Conservation (phyloP, 495 filamentous ascomycete genomes). For the Bacidia rubella region DNA sequence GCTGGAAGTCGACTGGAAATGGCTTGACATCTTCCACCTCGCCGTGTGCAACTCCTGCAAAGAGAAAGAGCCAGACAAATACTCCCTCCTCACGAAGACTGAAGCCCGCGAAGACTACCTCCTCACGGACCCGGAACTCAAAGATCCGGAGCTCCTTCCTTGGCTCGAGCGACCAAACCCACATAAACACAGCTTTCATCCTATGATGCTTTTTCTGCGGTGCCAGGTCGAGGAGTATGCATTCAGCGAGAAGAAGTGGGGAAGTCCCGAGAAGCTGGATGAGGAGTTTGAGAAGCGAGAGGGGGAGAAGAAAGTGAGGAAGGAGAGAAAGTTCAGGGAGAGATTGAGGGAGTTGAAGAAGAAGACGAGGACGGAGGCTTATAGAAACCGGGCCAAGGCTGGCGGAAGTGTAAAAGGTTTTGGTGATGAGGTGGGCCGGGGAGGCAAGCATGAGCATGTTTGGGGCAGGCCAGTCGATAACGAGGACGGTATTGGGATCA, state of each 20-base stretch:
- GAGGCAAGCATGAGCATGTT: constrained; percentile 74
- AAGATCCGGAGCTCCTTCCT: constrained; percentile 72
- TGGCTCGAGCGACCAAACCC: constrained; percentile 84
- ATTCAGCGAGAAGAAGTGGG: constrained; percentile 68
- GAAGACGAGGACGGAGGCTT: constrained; percentile 82
- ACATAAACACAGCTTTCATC: constrained; percentile 89
- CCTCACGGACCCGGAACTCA: constrained; percentile 78
- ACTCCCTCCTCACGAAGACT: constrained; percentile 89
- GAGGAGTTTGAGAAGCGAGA: constrained; percentile 77
- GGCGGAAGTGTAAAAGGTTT: constrained; percentile 42
- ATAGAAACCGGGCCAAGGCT: constrained; percentile 48
- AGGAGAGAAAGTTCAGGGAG: constrained; percentile 81
- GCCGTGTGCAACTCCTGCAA: constrained; percentile 66
- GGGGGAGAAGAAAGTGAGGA: constrained; percentile 68
- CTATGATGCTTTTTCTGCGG: constrained; percentile 94
- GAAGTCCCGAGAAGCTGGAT: constrained; percentile 68
- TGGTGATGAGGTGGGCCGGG: constrained; percentile 55
- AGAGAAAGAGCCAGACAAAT: constrained; percentile 79
- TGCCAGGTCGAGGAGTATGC: constrained; percentile 92
- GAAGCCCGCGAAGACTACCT: constrained; percentile 93
- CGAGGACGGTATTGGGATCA: constrained; percentile 64
- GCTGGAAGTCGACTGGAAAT: constrained; percentile 86
- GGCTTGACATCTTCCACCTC: constrained; percentile 67
- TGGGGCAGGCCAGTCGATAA: constrained; percentile 59
- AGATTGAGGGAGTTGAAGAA: constrained; percentile 86